Conservation (phyloP, 2,329 filamentous ascomycete genomes). For the Phyllosticta citriasiana region DNA sequence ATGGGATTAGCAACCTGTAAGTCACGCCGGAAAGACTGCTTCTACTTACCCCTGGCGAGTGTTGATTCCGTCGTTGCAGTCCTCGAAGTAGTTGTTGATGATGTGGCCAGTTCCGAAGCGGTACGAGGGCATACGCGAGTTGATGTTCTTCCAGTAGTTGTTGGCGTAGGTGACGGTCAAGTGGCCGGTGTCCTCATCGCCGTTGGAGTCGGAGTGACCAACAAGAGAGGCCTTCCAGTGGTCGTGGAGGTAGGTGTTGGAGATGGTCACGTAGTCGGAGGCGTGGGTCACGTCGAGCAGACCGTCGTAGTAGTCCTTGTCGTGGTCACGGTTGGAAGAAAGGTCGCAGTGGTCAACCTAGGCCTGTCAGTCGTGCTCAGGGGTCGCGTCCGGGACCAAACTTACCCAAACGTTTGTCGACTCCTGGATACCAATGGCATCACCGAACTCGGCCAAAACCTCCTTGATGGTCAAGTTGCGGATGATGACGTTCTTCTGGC, state of each 20-base stretch:
- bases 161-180: slow-evolving; percentile 56
- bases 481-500: slow-evolving; percentile 45
- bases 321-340: slow-evolving; percentile 47
- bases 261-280: slow-evolving; percentile 51
- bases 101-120: slow-evolving; percentile 58
- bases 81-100: slow-evolving; percentile 43
- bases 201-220: slow-evolving; percentile 52
- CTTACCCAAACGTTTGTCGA: slow-evolving; percentile 44
- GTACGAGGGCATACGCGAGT: slow-evolving; percentile 52
- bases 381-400: neutral
- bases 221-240: slow-evolving; percentile 53
- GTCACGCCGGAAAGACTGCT: neutral
- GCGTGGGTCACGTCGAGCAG: slow-evolving; percentile 56
- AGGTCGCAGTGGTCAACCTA: slow-evolving; percentile 56
- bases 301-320: slow-evolving; percentile 63
- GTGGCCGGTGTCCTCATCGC: slow-evolving; percentile 49
- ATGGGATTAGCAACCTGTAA: neutral
- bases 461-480: slow-evolving; percentile 46
- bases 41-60: neutral
- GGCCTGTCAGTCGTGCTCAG: slow-evolving; percentile 28
- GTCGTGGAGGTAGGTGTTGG: slow-evolving; percentile 44
- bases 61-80: neutral
- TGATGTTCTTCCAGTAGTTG: slow-evolving; percentile 56
- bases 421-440: slow-evolving; percentile 42
- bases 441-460: slow-evolving; percentile 37